Evolutionary conservation across 352 stramenopile genomes (phyloP), one percentile per base, ranked within the genome.

Genomic region (Nothophytophthora sp.): DNA sequence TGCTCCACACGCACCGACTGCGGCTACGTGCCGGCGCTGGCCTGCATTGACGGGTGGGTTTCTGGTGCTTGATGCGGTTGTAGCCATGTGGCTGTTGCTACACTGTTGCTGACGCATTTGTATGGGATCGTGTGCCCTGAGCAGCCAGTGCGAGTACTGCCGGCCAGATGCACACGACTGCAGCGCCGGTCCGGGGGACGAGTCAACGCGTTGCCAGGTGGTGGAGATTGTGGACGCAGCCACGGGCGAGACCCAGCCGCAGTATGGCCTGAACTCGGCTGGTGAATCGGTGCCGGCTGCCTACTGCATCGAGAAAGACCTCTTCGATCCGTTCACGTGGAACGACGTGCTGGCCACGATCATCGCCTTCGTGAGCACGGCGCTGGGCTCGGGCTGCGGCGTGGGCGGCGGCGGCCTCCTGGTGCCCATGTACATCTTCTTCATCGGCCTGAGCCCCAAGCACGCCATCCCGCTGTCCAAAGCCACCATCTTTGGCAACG

Each of bases 401-500:
- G 88, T 98, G 10, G 93, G 96, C 13, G 95, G 95, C 22, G 96
- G 96, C 42, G 96, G 95, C 3, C 96, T 99, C 39, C 74, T 99
- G 5, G 96, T 99, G 25, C 96, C 97, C 3, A 88, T 98, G 54
- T 99, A 98, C 72, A 98, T 99, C 52, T 84, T 99, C 10, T 83
- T 98, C 19, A 88, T 99, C 40, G 86, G 88, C 5, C 50, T 94
- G 11, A 88, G 75, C 18, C 81, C 96, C n/a, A 99, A 99, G 60
- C 88, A 97, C 59, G 96, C 96, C 40, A 99, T 99, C 47, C 95
- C 97, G 22, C 72, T 99, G 22, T 98, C 85, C 27, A 99, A 99
- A 48, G 87, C 98, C 28, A 99, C 96, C 8, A 98, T 99, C 35
- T 97, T 99, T 53, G 97, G 96, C 59, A 97, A 97, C 32, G 92